Base-by-base conservation (phyloP, 1,139 yeast species). In the Yamadazyma songkhlaensis region DNA sequence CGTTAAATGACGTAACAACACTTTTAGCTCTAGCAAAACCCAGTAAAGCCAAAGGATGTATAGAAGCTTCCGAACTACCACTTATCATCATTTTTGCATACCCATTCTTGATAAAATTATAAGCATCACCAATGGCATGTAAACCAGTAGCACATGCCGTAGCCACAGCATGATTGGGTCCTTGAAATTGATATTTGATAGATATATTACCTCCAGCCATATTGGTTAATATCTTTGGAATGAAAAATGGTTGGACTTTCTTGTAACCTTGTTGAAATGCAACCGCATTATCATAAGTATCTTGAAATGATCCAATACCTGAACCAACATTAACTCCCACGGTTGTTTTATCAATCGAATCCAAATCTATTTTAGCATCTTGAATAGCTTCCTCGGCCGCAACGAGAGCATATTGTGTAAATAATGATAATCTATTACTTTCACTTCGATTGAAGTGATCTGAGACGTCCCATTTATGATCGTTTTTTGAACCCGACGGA, bases 141-240 rank as follows among this genome's bases (percentile, higher is more conserved):
- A 86, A 77, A 0, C 99, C 99, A 0, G 98, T 89, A 3, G 98
- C 96, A 65, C 99, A 94, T 0, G 98, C 98, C 0, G 97, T 89
- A 1, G 96, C 78, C 0, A 83, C 94, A 0, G 96, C 69, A 55
- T 89, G 96, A 39, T 86, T 79, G 2, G 96, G 96, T 0, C 98
- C 99, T 48, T 74, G 67, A 25, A 88, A 62, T 3, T 85, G 84
- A 52, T 81, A 77, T 47, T 77, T 74, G 41, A 92, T 90, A 4
- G 96, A 84, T 4, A 92, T 77, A 47, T 89, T 84, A 2, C 98
- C 97, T 0, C 92, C 89, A 0, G 96, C 96, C 97, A 94, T 94
- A 59, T 92, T 94, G 35, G 86, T 78, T 36, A 94, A 67, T 33
- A 90, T 63, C 48, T 77, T 81, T 0, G 98, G 97, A 9, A 94